A percentile compares a stretch with the other conserved stretches of the same genome.
Conservation (phyloP, 306 rosid species). For the Trifolium repens region DNA sequence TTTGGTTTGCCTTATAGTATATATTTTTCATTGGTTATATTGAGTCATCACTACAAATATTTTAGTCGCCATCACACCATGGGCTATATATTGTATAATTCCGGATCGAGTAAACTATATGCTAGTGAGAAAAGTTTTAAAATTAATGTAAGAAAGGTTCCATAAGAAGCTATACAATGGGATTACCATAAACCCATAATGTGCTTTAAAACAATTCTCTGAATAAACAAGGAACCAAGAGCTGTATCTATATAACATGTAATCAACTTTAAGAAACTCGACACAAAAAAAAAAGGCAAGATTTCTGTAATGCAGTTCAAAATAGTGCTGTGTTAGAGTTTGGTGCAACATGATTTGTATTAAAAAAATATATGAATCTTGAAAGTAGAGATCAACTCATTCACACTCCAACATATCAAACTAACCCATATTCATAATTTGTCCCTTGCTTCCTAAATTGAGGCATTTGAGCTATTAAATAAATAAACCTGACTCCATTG, state of each 20-base stretch:
- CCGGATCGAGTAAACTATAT: background rate
- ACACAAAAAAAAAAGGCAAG: no score
- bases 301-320: no score
- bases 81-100: background rate
- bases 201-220: background rate
- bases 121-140: background rate
- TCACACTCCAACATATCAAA: no score
- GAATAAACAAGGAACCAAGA: background rate
- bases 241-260: background rate
- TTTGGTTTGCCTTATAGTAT: constrained; percentile 11
- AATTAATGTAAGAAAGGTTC: background rate
- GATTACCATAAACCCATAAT: background rate
- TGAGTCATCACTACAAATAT: background rate
- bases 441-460: no score
- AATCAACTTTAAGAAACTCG: background rate
- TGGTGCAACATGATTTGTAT: no score
- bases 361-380: no score
- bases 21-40: background rate
- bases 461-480: no score
- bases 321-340: no score
- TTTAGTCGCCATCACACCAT: background rate
- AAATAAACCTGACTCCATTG: background rate
- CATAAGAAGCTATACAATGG: background rate
- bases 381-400: no score
- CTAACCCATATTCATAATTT: no score